A percentile compares a stretch with the other conserved stretches of the same genome.
Evolutionary conservation across 2,329 filamentous ascomycete species (phyloP).

Genomic region (Fusarium sp.): DNA sequence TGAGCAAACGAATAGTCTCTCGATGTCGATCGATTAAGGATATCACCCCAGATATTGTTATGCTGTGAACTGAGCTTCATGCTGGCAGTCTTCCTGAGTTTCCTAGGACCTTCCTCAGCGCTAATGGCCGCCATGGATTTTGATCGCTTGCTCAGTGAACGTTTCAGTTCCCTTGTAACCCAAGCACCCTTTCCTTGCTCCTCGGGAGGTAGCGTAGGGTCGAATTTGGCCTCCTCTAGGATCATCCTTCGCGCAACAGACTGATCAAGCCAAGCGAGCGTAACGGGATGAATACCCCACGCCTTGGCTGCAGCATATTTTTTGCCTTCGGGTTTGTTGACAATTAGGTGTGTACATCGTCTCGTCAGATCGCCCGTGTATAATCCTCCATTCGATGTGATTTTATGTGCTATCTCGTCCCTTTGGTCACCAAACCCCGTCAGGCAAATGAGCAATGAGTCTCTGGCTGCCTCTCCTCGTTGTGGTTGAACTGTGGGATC

Average conservation of each 20-base stretch:
- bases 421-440: slow-evolving; percentile 73
- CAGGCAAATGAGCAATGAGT: slow-evolving; percentile 63
- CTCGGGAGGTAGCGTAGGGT: slow-evolving; percentile 75
- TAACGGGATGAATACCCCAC: slow-evolving; percentile 85
- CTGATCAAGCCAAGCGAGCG: slow-evolving; percentile 86
- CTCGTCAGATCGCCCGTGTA: slow-evolving; percentile 91
- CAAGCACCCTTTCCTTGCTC: slow-evolving; percentile 84
- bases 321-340: slow-evolving; percentile 80
- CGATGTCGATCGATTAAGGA: slow-evolving; percentile 66
- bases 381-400: slow-evolving; percentile 77
- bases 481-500: slow-evolving; percentile 46
- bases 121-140: slow-evolving; percentile 60
- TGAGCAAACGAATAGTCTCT: slow-evolving; percentile 50
- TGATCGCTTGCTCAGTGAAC: slow-evolving; percentile 68
- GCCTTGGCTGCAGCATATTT: slow-evolving; percentile 90
- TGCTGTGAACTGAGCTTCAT: slow-evolving; percentile 83
- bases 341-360: slow-evolving; percentile 87
- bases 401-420: slow-evolving; percentile 74
- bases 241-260: slow-evolving; percentile 89
- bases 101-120: slow-evolving; percentile 73
- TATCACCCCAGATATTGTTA: slow-evolving; percentile 90
- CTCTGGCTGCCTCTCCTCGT: slow-evolving; percentile 46
- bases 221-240: slow-evolving; percentile 85
- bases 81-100: slow-evolving; percentile 88
- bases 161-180: slow-evolving; percentile 62